Percentiles rank a stretch among this genome's conserved stretches.
phyloP scores from a whole-genome alignment of 1,139 yeast species.

The Yamadazyma trypodendri region DNA sequence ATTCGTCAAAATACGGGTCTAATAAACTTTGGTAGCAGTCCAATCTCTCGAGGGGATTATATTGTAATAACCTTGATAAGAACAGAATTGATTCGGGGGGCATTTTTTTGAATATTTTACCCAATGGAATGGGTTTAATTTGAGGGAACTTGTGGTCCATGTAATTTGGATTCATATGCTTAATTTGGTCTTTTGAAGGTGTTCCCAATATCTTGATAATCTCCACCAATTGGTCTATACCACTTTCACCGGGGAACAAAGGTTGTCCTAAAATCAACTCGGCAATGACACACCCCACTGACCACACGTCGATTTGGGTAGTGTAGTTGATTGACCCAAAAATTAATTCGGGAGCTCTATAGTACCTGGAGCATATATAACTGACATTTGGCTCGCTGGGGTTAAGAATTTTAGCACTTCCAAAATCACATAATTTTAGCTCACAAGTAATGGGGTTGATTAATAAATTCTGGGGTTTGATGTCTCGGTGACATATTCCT shows the following conservation, averaged over 20 bases:
- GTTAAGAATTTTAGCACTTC: conserved; percentile 75
- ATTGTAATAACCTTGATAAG: conserved; percentile 61
- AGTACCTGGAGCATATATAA: conserved; percentile 76
- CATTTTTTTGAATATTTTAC: conserved; percentile 74
- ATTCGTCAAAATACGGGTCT: conserved; percentile 75
- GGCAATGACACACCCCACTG: conserved; percentile 98
- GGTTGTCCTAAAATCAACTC: conserved; percentile 95
- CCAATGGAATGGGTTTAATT: conserved; percentile 88
- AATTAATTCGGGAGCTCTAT: conserved; percentile 83
- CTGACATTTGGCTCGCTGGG: conserved; percentile 73
- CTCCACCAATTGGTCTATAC: conserved; percentile 95
- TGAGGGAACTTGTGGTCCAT: conserved; percentile 97
- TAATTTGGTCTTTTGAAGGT: conserved; percentile 88
- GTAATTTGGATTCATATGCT: conserved; percentile 94
- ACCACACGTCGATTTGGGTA: conserved; percentile 97
- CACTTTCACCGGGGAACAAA: conserved; percentile 94
- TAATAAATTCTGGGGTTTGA: conserved; percentile 75
- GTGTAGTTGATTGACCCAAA: conserved; percentile 92
- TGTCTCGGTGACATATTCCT: conserved; percentile 93
- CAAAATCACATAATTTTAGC: conserved; percentile 78
- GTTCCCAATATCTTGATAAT: conserved; percentile 95
- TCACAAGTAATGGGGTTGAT: conserved; percentile 67
- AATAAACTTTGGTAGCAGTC: conserved; percentile 68
- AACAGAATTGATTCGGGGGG: conserved; percentile 62
- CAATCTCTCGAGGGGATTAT: conserved; percentile 72